These are phyloP conservation scores for Amphicarpaea edgeworthii DNA, from an alignment of 306 rosid species.

Conservation along the genomic window DNA sequence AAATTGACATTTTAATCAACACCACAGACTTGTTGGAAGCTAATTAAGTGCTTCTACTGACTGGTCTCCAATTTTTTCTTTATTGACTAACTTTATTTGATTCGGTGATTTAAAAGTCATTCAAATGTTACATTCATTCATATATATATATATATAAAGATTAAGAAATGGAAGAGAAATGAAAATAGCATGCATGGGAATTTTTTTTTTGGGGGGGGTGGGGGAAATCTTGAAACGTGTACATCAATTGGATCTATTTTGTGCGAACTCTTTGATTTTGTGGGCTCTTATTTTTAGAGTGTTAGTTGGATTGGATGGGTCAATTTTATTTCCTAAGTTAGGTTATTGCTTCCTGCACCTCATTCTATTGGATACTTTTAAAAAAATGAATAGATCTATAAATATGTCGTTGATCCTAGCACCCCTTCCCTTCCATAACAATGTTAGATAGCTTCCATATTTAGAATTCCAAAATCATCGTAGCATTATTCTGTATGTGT, in stretches of 20 bases:
- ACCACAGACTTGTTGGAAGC: neutral
- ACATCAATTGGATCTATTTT: neutral
- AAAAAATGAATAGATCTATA: too few species aligned
- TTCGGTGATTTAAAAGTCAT: neutral
- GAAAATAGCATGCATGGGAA: neutral
- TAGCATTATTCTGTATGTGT: too few species aligned
- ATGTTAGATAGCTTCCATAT: too few species aligned
- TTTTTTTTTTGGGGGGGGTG: neutral
- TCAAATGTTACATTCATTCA: neutral
- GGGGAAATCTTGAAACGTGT: neutral
- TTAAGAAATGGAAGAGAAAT: too few species aligned
- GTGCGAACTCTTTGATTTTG: neutral
- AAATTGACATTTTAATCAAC: neutral
- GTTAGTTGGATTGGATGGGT: too few species aligned
- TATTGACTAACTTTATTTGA: constrained; percentile 6
- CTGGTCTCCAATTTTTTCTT: constrained; percentile 3
- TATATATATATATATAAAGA: too few species aligned
- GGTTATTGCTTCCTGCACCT: too few species aligned
- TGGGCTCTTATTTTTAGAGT: neutral
- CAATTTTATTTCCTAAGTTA: too few species aligned
- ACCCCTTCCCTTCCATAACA: too few species aligned
- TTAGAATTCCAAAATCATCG: too few species aligned
- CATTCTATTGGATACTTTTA: too few species aligned
- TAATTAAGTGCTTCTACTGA: constrained; percentile 1
- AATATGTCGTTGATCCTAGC: too few species aligned